Evolutionary conservation across 1,284 basidiomycete genomes (phyloP).

Genomic region (Heliocybe sulcata): DNA sequence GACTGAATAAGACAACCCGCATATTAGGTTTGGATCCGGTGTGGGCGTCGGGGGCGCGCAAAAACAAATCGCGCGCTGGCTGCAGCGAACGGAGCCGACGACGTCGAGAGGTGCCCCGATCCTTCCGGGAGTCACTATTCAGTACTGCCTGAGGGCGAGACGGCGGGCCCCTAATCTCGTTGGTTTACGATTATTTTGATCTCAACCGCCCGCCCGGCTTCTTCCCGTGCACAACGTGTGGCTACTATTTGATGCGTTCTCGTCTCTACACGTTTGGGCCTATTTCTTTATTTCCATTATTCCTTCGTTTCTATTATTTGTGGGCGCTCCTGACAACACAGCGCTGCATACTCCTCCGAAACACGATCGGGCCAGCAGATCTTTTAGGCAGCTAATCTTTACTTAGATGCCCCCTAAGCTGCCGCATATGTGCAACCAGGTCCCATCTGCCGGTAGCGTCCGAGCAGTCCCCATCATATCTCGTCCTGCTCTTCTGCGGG

Average conservation of each 20-base stretch:
- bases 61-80: neutral
- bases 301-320: too few relatives aligned
- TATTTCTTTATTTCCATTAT: too few relatives aligned
- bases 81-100: neutral
- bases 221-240: neutral
- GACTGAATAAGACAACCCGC: conserved; percentile 1
- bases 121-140: neutral
- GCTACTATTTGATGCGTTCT: neutral
- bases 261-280: neutral
- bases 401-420: conserved; percentile 1
- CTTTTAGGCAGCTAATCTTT: conserved; percentile 2
- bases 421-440: neutral
- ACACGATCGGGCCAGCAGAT: conserved; percentile 2
- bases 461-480: neutral
- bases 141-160: neutral
- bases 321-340: neutral
- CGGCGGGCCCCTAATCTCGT: neutral
- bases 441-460: neutral
- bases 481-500: neutral
- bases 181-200: neutral
- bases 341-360: neutral
- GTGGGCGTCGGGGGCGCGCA: neutral
- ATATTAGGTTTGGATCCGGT: conserved; percentile 3
- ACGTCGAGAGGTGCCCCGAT: neutral
- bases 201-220: neutral